Conservation (phyloP, 148 eudicot genomes). For the Cornus controversa region DNA sequence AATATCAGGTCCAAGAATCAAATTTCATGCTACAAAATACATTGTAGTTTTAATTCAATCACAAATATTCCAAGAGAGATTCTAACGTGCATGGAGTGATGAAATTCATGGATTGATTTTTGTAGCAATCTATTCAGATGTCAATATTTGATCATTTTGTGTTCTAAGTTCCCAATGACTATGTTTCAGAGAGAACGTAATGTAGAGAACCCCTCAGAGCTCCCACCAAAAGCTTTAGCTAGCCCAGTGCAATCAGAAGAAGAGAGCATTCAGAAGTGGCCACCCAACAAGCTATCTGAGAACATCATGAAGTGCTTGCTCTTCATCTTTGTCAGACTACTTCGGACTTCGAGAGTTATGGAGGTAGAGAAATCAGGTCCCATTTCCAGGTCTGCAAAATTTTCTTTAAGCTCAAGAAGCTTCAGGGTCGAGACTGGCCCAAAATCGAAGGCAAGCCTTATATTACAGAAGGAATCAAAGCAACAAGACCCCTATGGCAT, state of each 20-base stretch:
- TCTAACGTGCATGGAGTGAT: no score
- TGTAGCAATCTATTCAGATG: neutral
- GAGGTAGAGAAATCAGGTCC: conserved; percentile 86
- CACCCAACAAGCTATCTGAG: conserved; percentile 88
- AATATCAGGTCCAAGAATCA: neutral
- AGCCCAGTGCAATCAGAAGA: conserved; percentile 36
- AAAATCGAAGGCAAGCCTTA: conserved; percentile 41
- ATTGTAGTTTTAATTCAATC: no score
- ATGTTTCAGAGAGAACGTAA: conserved; percentile 48
- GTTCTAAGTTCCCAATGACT: neutral
- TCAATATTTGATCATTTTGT: no score
- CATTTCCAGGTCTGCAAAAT: conserved; percentile 50
- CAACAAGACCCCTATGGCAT: conserved; percentile 88
- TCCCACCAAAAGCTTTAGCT: conserved; percentile 24
- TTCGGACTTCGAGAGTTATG: conserved; percentile 65
- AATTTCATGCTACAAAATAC: no score
- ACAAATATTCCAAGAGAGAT: no score
- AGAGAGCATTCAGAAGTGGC: conserved; percentile 47
- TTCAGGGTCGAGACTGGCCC: conserved; percentile 57
- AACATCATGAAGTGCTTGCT: conserved; percentile 81
- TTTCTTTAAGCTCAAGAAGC: conserved; percentile 40
- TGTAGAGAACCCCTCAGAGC: conserved; percentile 32
- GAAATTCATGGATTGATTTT: no score
- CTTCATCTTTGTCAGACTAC: conserved; percentile 65
- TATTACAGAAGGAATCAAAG: conserved; percentile 57